phyloP scores from a whole-genome alignment of 139 green algal species.

The Chlamydomonas sphaeroides region DNA sequence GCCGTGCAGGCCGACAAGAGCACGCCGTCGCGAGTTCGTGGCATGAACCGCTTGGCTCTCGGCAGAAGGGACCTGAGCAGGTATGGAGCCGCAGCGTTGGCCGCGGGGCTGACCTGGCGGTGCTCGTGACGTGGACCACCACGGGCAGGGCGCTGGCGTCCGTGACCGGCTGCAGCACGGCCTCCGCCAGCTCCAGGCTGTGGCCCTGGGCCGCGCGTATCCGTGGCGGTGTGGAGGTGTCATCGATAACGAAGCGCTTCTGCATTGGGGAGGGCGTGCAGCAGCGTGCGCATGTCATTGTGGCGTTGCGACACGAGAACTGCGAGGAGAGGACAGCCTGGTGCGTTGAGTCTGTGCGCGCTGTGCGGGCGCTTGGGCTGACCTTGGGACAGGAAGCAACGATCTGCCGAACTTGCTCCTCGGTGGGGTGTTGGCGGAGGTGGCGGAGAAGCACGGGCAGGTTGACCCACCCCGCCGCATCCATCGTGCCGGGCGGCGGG shows the following conservation, averaged over 20 bases:
- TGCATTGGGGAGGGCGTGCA: too few species aligned
- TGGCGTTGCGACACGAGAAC: too few species aligned
- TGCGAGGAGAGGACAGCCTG: too few species aligned
- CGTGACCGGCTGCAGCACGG: constrained; percentile 55
- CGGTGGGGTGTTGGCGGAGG: constrained; percentile 32
- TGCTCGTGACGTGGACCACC: constrained; percentile 66
- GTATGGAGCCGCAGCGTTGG: too few species aligned
- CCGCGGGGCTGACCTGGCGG: neutral
- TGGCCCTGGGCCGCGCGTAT: constrained; percentile 73
- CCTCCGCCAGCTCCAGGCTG: constrained; percentile 58
- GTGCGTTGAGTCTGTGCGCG: too few species aligned
- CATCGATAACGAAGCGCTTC: constrained; percentile 68
- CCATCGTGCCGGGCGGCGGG: constrained; percentile 56
- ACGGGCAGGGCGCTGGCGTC: constrained; percentile 40
- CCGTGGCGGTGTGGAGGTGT: constrained; percentile 37
- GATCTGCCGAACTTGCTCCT: constrained; percentile 30
- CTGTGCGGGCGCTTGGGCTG: neutral
- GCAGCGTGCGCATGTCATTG: too few species aligned
- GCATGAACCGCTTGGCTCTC: too few species aligned
- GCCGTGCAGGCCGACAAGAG: too few species aligned
- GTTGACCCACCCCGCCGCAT: constrained; percentile 54
- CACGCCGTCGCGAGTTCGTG: too few species aligned
- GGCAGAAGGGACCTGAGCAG: too few species aligned
- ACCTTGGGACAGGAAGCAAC: constrained; percentile 9
- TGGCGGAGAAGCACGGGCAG: constrained; percentile 48